A percentile compares a stretch with the other conserved stretches of the same genome.
phyloP scores from a whole-genome alignment of 495 filamentous ascomycete species.

The Xylaria castorea region DNA sequence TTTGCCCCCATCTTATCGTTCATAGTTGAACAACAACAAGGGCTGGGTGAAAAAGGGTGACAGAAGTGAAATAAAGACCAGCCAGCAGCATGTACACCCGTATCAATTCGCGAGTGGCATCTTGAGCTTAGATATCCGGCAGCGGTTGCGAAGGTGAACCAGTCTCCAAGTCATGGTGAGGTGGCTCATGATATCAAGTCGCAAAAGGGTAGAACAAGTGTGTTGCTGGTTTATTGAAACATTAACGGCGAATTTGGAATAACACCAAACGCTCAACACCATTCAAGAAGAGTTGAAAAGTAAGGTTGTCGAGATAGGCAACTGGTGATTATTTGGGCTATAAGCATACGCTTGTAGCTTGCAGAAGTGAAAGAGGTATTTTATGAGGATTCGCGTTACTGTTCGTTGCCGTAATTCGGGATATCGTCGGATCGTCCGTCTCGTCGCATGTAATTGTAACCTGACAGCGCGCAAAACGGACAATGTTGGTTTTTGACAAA shows the following conservation, averaged over 20 bases:
- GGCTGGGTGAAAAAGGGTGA: conserved; percentile 28
- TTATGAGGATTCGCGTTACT: conserved; percentile 16
- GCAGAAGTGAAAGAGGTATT: conserved; percentile 29
- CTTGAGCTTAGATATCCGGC: conserved; percentile 16
- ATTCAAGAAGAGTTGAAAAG: conserved; percentile 33
- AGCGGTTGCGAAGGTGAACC: conserved; percentile 33
- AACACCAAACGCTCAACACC: conserved; percentile 43
- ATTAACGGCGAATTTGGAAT: conserved; percentile 36
- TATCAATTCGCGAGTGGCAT: conserved; percentile 26
- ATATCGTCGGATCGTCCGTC: conserved; percentile 34
- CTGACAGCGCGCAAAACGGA: conserved; percentile 37
- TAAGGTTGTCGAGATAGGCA: conserved; percentile 30
- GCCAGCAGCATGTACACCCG: conserved; percentile 37
- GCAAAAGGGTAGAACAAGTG: conserved; percentile 8
- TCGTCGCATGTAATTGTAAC: conserved; percentile 38
- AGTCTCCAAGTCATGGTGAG: conserved; percentile 28
- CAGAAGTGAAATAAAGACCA: conserved; percentile 38
- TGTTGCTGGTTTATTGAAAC: conserved; percentile 39
- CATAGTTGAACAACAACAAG: conserved; percentile 37
- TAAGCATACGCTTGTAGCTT: conserved; percentile 23
- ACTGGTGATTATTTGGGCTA: conserved; percentile 28
- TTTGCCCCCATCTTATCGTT: conserved; percentile 32
- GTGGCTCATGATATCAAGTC: background rate
- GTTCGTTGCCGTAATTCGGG: conserved; percentile 28
- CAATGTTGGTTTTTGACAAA: conserved; percentile 47